phyloP scores from a whole-genome alignment of 2,329 filamentous ascomycete species.

The Diaporthe citrichinensis region DNA sequence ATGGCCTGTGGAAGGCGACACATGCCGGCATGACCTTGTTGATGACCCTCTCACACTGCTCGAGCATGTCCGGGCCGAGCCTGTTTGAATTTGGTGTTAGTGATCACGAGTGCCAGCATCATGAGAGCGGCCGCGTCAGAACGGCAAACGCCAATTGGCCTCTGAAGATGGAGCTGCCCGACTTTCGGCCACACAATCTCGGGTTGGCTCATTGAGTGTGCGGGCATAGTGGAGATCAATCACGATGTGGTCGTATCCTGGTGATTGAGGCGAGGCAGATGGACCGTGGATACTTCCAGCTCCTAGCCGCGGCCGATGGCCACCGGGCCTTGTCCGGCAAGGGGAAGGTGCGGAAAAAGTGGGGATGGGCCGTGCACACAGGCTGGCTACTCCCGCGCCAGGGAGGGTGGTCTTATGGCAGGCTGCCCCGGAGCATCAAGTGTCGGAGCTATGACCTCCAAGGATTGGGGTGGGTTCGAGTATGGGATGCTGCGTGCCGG shows the following conservation, averaged over 20 bases:
- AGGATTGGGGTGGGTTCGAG: slow-evolving; percentile 26
- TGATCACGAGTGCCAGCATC: background rate
- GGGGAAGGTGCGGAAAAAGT: slow-evolving; percentile 37
- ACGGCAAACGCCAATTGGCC: background rate
- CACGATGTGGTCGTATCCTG: slow-evolving; percentile 5
- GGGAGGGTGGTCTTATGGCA: slow-evolving; percentile 27
- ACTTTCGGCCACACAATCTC: background rate
- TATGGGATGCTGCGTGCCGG: slow-evolving; percentile 29
- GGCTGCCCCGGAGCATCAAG: slow-evolving; percentile 36
- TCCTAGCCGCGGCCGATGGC: slow-evolving; percentile 23
- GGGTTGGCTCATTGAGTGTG: background rate
- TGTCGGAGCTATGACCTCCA: slow-evolving; percentile 32
- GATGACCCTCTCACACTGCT: slow-evolving; percentile 73
- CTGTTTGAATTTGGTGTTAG: slow-evolving; percentile 47
- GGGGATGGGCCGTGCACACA: slow-evolving; percentile 43
- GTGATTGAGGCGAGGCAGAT: background rate
- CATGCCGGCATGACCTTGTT: slow-evolving; percentile 73
- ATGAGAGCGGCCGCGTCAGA: background rate
- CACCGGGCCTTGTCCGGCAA: slow-evolving; percentile 38
- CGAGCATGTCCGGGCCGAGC: slow-evolving; percentile 69
- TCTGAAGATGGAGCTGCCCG: background rate
- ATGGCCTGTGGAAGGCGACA: slow-evolving; percentile 74
- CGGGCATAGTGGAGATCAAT: background rate
- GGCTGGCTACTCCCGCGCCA: slow-evolving; percentile 32
- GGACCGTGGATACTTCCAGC: background rate